Conservation (phyloP, 495 filamentous ascomycete genomes). For the Schizothecium vesticola region DNA sequence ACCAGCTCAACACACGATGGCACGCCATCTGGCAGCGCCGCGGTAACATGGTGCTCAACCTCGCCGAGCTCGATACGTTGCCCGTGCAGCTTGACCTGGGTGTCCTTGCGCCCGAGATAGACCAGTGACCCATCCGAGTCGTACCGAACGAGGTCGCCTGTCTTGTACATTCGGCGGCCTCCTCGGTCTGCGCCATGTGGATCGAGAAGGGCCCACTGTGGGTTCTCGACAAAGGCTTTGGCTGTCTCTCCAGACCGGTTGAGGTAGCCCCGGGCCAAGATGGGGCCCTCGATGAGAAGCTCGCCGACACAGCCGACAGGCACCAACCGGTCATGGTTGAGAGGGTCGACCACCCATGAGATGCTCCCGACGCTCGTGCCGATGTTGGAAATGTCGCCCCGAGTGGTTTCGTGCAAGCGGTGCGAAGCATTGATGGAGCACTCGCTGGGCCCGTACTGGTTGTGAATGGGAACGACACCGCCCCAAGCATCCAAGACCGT, state of each 20-base stretch:
- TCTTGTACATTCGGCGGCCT: slow-evolving; percentile 46
- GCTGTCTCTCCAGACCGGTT: slow-evolving; percentile 56
- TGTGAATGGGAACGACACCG: slow-evolving; percentile 18
- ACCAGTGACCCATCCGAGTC: slow-evolving; percentile 47
- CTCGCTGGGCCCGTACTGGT: slow-evolving; percentile 25
- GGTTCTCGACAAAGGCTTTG: slow-evolving; percentile 42
- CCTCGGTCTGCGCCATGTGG: slow-evolving; percentile 3
- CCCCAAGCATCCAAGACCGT: slow-evolving; percentile 16
- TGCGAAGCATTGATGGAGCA: slow-evolving; percentile 25
- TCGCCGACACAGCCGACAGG: slow-evolving; percentile 69
- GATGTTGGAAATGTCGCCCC: slow-evolving; percentile 17
- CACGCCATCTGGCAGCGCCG: slow-evolving; percentile 3
- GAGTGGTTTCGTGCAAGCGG: slow-evolving; percentile 7
- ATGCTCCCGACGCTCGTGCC: slow-evolving; percentile 16
- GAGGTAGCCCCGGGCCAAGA: slow-evolving; percentile 58
- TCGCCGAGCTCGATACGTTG: slow-evolving; percentile 43
- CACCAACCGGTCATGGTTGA: slow-evolving; percentile 51
- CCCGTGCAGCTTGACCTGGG: slow-evolving; percentile 36
- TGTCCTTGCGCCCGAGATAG: slow-evolving; percentile 40
- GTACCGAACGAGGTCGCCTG: slow-evolving; percentile 55
- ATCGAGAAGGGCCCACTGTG: slow-evolving; percentile 10
- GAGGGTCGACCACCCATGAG: slow-evolving; percentile 54
- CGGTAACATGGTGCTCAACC: slow-evolving; percentile 53
- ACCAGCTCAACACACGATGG: slow-evolving; percentile 18
- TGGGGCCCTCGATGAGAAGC: slow-evolving; percentile 63